Conservation (phyloP, 208 protist genomes). For the Trichomonas tenax region DNA sequence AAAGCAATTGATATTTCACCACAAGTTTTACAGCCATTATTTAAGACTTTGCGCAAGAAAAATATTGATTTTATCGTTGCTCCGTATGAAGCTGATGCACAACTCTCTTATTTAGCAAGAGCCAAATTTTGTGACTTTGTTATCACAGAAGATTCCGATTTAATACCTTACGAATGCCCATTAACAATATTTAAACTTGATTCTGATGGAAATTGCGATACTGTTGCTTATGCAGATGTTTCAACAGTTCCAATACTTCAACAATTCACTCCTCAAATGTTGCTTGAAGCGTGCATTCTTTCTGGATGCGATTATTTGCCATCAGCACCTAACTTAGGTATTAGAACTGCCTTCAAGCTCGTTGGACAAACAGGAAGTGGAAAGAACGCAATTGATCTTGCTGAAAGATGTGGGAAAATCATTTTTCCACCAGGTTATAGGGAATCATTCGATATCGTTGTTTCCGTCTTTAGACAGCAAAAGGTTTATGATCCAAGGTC, state of each 20-base stretch:
- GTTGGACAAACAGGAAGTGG: neutral
- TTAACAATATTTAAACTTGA: constrained; percentile 25
- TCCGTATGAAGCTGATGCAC: constrained; percentile 98
- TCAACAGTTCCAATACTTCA: neutral
- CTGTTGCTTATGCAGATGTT: neutral
- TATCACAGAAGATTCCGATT: constrained; percentile 91
- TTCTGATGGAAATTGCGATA: constrained; percentile 20
- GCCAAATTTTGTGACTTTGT: constrained; percentile 66
- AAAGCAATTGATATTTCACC: constrained; percentile 59
- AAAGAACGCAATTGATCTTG: neutral
- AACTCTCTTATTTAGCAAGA: constrained; percentile 76
- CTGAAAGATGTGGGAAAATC: neutral
- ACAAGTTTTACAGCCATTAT: constrained; percentile 54
- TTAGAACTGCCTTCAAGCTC: constrained; percentile 60
- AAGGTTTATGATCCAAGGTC: neutral
- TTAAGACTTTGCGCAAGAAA: constrained; percentile 30
- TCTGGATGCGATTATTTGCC: constrained; percentile 87
- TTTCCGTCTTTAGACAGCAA: neutral
- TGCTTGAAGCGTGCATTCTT: constrained; percentile 63
- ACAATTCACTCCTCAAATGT: neutral
- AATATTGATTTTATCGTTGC: constrained; percentile 55
- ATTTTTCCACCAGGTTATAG: neutral
- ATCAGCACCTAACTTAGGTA: constrained; percentile 63
- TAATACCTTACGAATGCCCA: constrained; percentile 68
- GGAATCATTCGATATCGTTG: neutral